phyloP scores from a whole-genome alignment of 306 rosid species.

The Cucurbita pepo region DNA sequence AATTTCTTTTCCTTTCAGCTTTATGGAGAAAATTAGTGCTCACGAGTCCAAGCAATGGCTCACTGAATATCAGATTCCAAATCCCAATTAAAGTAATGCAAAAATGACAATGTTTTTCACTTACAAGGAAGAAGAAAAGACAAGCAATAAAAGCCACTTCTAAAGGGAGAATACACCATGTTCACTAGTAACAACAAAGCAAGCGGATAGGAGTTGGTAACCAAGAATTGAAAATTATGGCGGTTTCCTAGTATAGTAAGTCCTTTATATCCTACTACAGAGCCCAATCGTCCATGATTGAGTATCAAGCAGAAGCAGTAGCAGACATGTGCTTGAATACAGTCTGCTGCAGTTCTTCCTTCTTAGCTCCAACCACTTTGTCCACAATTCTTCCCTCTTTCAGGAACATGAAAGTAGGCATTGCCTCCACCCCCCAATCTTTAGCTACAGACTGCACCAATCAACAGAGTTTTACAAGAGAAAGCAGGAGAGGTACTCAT shows the following conservation, averaged over 20 bases:
- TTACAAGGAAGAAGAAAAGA: not conserved
- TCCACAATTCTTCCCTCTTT: conserved; percentile 68
- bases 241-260: not conserved
- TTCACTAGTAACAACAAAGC: not conserved
- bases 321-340: conserved; percentile 37
- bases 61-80: not conserved
- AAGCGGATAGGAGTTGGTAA: not conserved
- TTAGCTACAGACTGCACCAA: conserved; percentile 53
- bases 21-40: not conserved
- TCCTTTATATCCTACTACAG: not conserved
- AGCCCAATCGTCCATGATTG: not conserved
- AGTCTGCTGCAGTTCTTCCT: conserved; percentile 59
- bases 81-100: not conserved
- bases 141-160: not conserved
- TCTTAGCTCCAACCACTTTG: conserved; percentile 82
- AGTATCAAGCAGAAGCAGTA: conserved; percentile 25
- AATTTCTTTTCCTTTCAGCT: not conserved
- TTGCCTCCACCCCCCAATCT: conserved; percentile 95
- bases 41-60: not conserved
- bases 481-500: not conserved
- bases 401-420: conserved; percentile 86
- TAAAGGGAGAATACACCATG: conserved; percentile 1
- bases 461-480: not conserved
- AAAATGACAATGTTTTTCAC: not conserved
- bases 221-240: not conserved